Evolutionary conservation across 768 basidiomycete species (phyloP), one percentile per base, ranked within the genome.

Genomic region (Tephrocybe sp.): DNA sequence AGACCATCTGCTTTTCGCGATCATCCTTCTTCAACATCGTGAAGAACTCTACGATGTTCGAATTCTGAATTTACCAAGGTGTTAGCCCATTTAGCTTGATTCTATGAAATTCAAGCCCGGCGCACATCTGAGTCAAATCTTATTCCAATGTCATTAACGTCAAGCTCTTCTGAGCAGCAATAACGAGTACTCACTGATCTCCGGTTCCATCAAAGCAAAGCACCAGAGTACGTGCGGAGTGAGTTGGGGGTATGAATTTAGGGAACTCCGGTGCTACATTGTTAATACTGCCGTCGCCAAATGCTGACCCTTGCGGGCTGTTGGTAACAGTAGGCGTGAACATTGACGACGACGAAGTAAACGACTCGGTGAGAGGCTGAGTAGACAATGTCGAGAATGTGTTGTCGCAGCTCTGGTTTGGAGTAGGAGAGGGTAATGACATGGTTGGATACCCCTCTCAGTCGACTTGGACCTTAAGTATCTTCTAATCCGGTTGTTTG

Each of bases 131-230:
- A 60, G 53, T 73, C 69, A 52, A 71, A 73, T 44, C 68, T 69
- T 46, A 12, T 1, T n/a, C n/a, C 16, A 37, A 27, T 12, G 15
- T 22, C 12, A 45, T 30, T 43, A 16, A 33, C 7, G 21, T 29
- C n/a, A 13, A 40, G 16, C 7, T 2, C 8, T 7, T 2, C 12
- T 34, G 3, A 27, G 40, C 25, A 34, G 43, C 12, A 24, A 37
- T 22, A 34, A 12, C 13, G n/a, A 37, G 37, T 6, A 61, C 61
- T 50, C 30, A 69, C 63, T 76, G 70, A 50, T 77, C 73, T 36
- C 75, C 75, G 4, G 77, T 79, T 3, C 78, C 83, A 62, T 88
- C 87, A 57, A 88, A 88, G 61, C 87, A 87, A 4, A 88, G 68
- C 1, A 87, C 76, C 7, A 86, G 56, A 0, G 81, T 84, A 25